Evolutionary conservation across 225 moss, liverwort and hornwort species (phyloP).

Genomic region (Pseudoscleropodium purum): DNA sequence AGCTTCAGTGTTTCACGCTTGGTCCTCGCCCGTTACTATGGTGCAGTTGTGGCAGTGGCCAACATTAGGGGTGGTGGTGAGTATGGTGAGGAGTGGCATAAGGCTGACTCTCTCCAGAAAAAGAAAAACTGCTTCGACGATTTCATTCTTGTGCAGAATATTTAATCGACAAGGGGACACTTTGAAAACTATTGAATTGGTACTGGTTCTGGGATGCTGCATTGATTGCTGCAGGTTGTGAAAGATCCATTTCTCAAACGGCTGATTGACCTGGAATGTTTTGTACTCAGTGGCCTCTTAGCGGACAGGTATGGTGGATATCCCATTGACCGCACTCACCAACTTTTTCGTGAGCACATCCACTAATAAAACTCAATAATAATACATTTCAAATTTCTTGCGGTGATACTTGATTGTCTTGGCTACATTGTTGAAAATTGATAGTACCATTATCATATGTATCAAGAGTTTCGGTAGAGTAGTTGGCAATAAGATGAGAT

Average conservation of each 20-base stretch:
- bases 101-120: slow-evolving; percentile 59
- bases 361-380: neutral
- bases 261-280: slow-evolving; percentile 77
- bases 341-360: neutral
- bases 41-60: slow-evolving; percentile 74
- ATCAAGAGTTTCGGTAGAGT: neutral
- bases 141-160: slow-evolving; percentile 70
- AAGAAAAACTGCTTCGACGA: slow-evolving; percentile 96
- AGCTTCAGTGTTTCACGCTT: slow-evolving; percentile 74
- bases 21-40: slow-evolving; percentile 59
- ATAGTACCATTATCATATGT: neutral
- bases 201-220: neutral
- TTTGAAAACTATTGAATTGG: neutral
- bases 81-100: slow-evolving; percentile 96
- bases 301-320: slow-evolving; percentile 45
- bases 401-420: neutral
- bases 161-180: slow-evolving; percentile 24
- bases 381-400: neutral
- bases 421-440: neutral
- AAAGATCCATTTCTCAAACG: slow-evolving; percentile 68
- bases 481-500: neutral
- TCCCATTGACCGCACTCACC: neutral
- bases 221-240: slow-evolving; percentile 63
- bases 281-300: slow-evolving; percentile 70
- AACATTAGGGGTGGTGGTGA: slow-evolving; percentile 91